Base-by-base conservation (phyloP, 2,329 filamentous ascomycete genomes). In the Colletotrichum liriopes region DNA sequence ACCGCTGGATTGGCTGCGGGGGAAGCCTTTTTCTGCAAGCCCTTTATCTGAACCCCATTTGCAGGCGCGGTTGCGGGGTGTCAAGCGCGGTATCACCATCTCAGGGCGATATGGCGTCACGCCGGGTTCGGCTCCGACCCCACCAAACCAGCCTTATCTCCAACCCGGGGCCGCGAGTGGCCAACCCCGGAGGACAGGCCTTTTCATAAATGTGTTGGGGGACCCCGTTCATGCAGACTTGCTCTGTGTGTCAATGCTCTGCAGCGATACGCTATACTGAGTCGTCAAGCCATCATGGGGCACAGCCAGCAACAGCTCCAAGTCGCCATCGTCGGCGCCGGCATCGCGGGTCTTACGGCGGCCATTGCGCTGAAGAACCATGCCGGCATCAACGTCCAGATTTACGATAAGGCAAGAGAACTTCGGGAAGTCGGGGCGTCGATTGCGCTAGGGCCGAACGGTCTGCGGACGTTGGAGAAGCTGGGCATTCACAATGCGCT, bases 401-500 rank as follows among this genome's bases (percentile, higher is more conserved):
- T 89, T 32, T 89, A 87, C 73, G 87, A 89, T 67, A 82, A 83
- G 49, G 84, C 87, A 0, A 75, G 77, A 1, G 83, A 85, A 72
- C 82, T 87, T 47, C 82, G 79, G 67, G 85, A 87, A 67, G 82
- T 87, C 37, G 85, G 86, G 9, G 85, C 86, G 0, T 84, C 84
- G 2, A 86, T 87, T 23, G 86, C 84, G 1, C 79, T 88, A 5
- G 87, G 87, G 2, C 86, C 86, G 1, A 89, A 89, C 76, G 87
- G 87, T 0, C 82, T 89, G 78, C 83, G 84, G 47, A 86, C 86
- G 0, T 77, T 89, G 55, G 85, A 88, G 54, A 84, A 83, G 29
- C 82, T 88, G 0, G 87, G 87, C 5, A 84, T 87, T 18, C 67
- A 83, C 47, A 83, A 84, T 70, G 86, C 86, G 1, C 78, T 88